A percentile compares a stretch with the other conserved stretches of the same genome.
These are phyloP conservation scores for Cyclocybe aegerita DNA, from an alignment of 768 basidiomycete species.

Conservation along the genomic window DNA sequence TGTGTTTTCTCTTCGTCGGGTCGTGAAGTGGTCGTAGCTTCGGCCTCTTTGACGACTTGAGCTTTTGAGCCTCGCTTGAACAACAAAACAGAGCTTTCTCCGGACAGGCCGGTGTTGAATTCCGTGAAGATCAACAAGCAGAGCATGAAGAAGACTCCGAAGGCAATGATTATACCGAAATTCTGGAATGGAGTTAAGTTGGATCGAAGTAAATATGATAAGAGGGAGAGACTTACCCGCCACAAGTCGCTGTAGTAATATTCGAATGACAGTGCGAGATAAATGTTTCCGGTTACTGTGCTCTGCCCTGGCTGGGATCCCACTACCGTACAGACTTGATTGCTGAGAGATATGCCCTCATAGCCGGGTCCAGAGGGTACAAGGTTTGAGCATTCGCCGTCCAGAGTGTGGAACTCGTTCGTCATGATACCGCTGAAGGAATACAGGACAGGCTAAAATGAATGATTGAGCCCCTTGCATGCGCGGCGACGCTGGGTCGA, in stretches of 20 bases:
- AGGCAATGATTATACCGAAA: conserved; percentile 68
- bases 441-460: conserved; percentile 57
- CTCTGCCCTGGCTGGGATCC: conserved; percentile 62
- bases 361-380: conserved; percentile 67
- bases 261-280: conserved; percentile 47
- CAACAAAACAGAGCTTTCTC: conserved; percentile 44
- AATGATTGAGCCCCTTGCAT: background rate
- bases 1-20: conserved; percentile 34
- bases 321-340: conserved; percentile 77
- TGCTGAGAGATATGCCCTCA: conserved; percentile 47
- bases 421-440: conserved; percentile 74
- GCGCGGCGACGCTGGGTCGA: background rate
- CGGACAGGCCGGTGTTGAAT: conserved; percentile 38
- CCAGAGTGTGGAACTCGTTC: conserved; percentile 78
- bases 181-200: conserved; percentile 38
- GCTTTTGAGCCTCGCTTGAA: conserved; percentile 61
- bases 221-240: conserved; percentile 32
- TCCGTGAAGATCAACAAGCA: conserved; percentile 63
- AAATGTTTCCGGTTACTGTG: conserved; percentile 62
- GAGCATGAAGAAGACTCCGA: conserved; percentile 57
- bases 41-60: conserved; percentile 25
- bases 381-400: conserved; percentile 58
- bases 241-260: conserved; percentile 40
- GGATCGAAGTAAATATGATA: background rate
- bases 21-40: conserved; percentile 20